Base-by-base conservation (phyloP, 163 green algal genomes). In the Scenedesmus sp. region DNA sequence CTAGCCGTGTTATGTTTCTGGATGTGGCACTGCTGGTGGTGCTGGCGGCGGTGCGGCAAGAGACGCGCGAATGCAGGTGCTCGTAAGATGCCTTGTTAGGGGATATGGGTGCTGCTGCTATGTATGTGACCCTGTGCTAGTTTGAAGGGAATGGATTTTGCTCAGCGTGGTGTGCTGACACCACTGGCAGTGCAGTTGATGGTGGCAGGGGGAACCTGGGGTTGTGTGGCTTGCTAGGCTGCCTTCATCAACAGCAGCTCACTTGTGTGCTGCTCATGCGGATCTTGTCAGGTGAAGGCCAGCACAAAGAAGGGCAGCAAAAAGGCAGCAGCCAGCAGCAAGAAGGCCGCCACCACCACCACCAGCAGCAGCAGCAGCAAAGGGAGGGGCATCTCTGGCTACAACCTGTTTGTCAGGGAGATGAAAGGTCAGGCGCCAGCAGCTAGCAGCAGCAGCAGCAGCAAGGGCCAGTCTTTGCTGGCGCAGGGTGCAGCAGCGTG, bases 351-450 rank as follows among this genome's bases (percentile, higher is more conserved):
- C 52, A 34, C 76, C 20, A 55, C 10, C 62, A 54, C 16, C 34
- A 76, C 64, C 88, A 74, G 82, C 88, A 87, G 83, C 85, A 84
- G 64, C 83, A 89, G 67, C 82, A 89, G 55, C 64, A 86, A 67
- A 52, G 4, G 34, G 15, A 57, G 20, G 46, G 55, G 89, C 55
- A 26, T 89, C 1, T 64, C 89, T 23, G 90, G 90, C 16, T 93
- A 93, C 83, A 90, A 81, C 66, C 83, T 93, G 10, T 93, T 90
- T 60, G 34, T 62, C 3, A 59, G 55, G 8, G 90, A 90, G 26
- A 77, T 89, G 57, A 87, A 87, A 23, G 56, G 64, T 12, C 54
- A 83, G 4, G 57, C 34, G 85, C 18, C 84, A 82, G 64, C 18
- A 84, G 57, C 87, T 79, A 57, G 8, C 46, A 4, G 88, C 59